Evolutionary conservation across 1,139 yeast genomes (phyloP).

Genomic region (Debaryomycetaceae sp.): DNA sequence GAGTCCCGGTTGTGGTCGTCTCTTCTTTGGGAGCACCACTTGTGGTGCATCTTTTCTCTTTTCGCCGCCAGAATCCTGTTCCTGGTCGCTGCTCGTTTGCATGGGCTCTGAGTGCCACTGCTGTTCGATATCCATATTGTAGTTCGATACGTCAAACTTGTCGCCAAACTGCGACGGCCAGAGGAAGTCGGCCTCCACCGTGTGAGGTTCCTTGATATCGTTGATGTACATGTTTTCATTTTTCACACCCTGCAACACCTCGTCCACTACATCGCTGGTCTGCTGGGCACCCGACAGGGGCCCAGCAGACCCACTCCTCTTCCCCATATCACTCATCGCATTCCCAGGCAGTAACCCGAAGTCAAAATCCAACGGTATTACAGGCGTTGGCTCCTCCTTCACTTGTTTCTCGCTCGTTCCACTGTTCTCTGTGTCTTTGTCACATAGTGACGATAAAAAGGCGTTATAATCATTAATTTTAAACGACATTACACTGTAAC

Average conservation of each 20-base stretch:
- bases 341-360: slow-evolving; percentile 18
- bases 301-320: background rate
- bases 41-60: background rate
- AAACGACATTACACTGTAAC: slow-evolving; percentile 23
- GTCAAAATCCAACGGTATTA: slow-evolving; percentile 30
- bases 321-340: background rate
- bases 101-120: background rate
- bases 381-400: background rate
- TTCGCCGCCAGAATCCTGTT: background rate
- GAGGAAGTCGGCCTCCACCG: background rate
- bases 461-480: slow-evolving; percentile 31
- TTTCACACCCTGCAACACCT: background rate
- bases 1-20: background rate
- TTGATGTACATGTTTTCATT: background rate
- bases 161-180: background rate
- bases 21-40: background rate
- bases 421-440: slow-evolving; percentile 14
- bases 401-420: slow-evolving; percentile 1
- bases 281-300: background rate
- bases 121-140: background rate
- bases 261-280: background rate
- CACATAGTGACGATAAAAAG: slow-evolving; percentile 27
- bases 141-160: background rate
- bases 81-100: background rate
- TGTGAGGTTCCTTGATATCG: background rate